Conservation (phyloP, 345 rosid species). For the Brassica cretica region DNA sequence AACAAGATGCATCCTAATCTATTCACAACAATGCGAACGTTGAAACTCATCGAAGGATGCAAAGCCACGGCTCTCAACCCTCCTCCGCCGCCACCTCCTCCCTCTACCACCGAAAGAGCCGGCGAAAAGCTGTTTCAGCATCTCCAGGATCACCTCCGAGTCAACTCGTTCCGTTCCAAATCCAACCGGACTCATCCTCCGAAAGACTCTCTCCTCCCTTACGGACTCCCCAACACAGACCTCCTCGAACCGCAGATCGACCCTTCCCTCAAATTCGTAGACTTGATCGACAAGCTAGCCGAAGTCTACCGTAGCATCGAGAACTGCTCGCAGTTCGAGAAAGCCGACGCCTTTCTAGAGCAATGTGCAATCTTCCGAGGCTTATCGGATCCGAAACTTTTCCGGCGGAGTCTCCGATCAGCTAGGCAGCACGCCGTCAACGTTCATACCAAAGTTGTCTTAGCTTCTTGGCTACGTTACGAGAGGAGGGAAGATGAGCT, state of each 20-base stretch:
- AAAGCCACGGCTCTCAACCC: conserved; percentile 52
- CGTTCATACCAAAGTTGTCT: conserved; percentile 73
- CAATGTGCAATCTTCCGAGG: conserved; percentile 77
- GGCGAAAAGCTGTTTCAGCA: conserved; percentile 75
- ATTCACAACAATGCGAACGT: conserved; percentile 81
- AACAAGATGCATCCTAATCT: conserved; percentile 76
- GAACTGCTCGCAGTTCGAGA: conserved; percentile 55
- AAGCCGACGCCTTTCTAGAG: conserved; percentile 55
- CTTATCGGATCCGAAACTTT: conserved; percentile 68
- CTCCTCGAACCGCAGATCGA: conserved; percentile 78
- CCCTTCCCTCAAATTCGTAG: conserved; percentile 61
- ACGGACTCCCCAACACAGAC: conserved; percentile 71
- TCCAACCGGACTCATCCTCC: conserved; percentile 45
- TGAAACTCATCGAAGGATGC: conserved; percentile 78
- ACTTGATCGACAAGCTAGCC: conserved; percentile 69
- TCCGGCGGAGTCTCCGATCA: conserved; percentile 73
- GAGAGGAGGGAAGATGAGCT: conserved; percentile 98
- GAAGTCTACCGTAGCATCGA: conserved; percentile 57
- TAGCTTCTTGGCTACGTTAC: conserved; percentile 82
- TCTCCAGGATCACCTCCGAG: conserved; percentile 68
- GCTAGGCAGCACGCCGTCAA: conserved; percentile 81
- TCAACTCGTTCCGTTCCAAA: conserved; percentile 57
- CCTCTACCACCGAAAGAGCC: conserved; percentile 29
- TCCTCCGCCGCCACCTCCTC: conserved; percentile 41
- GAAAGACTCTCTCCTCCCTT: conserved; percentile 58